Evolutionary conservation across 495 filamentous ascomycete genomes (phyloP).

Genomic region (Penicillium subrubescens): DNA sequence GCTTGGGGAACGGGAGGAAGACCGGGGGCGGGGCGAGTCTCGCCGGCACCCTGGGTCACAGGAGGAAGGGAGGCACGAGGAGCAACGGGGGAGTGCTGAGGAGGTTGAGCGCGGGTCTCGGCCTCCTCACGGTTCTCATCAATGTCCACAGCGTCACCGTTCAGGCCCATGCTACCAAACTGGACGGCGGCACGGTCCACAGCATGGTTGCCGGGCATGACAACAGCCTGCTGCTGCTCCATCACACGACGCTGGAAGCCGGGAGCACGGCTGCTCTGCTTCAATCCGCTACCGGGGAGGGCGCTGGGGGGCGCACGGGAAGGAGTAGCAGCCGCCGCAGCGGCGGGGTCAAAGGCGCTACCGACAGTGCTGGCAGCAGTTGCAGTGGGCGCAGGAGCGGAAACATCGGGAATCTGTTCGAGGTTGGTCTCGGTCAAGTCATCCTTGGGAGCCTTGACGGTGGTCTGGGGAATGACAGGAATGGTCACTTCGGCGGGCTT

Average conservation of each 20-base stretch:
- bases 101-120: constrained; percentile 92
- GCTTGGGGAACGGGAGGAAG: constrained; percentile 67
- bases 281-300: constrained; percentile 73
- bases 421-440: constrained; percentile 90
- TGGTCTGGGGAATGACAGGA: constrained; percentile 53
- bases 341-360: constrained; percentile 74
- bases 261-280: constrained; percentile 72
- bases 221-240: constrained; percentile 94
- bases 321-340: constrained; percentile 58
- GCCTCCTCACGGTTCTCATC: constrained; percentile 94
- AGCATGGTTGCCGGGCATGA: constrained; percentile 98
- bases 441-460: constrained; percentile 71
- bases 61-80: constrained; percentile 91
- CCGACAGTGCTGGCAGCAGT: constrained; percentile 91
- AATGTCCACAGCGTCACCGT: constrained; percentile 76
- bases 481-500: constrained; percentile 31
- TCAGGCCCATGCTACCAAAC: constrained; percentile 93
- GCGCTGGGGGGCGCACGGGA: constrained; percentile 63
- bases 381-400: constrained; percentile 69
- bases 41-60: constrained; percentile 52
- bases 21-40: constrained; percentile 68
- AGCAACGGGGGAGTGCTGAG: constrained; percentile 90
- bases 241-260: constrained; percentile 80
- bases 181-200: constrained; percentile 94
- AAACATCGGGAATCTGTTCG: constrained; percentile 81